Base-by-base conservation (phyloP, 169 alveolate species). In the Cryptosporidium muris region DNA sequence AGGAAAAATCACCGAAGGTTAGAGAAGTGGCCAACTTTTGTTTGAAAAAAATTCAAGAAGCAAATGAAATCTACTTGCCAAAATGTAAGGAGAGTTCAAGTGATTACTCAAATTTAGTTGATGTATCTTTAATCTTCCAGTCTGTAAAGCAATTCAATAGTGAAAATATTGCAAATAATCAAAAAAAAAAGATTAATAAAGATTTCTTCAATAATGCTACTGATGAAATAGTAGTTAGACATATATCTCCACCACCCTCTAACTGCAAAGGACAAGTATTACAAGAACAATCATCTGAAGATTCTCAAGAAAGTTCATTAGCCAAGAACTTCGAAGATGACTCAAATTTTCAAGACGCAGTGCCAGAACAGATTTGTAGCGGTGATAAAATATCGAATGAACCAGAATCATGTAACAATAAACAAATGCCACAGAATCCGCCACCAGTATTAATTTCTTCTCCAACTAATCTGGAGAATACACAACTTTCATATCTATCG, bases 11-110 rank as follows among this genome's bases (percentile, higher is more conserved):
- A n/a, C 85, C 85, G 43, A 74, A 74, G 47, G 85, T 74, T 48
- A 74, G 85, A 16, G 85, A 74, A 5, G 85, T 74, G 34, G 85
- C 85, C 34, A 66, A 74, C 34, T 74, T 58, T 74, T 74, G 85
- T 45, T 45, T 74, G 56, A 74, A 74, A 74, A 54, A 68, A 25
- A 66, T 74, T 58, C 85, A 74, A 34, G 85, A 74, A 8, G 68
- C 85, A 37, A 74, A 74, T 47, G 85, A 74, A 62, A 51, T 68
- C 9, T 74, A 74, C n/a, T 58, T 74, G 11, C 85, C 85, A 4
- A 25, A 25, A 25, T 25, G 25, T 25, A 25, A 25, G 25, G 25
- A 0, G 25, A 63, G 60, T 25, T 16, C 64, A 36, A 34, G 36
- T 16, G 85, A 74, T 12, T 2, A 58, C 37, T 58, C 54, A 34